Base-by-base conservation (phyloP, 768 basidiomycete genomes). In the Nevesoporus exiguus region DNA sequence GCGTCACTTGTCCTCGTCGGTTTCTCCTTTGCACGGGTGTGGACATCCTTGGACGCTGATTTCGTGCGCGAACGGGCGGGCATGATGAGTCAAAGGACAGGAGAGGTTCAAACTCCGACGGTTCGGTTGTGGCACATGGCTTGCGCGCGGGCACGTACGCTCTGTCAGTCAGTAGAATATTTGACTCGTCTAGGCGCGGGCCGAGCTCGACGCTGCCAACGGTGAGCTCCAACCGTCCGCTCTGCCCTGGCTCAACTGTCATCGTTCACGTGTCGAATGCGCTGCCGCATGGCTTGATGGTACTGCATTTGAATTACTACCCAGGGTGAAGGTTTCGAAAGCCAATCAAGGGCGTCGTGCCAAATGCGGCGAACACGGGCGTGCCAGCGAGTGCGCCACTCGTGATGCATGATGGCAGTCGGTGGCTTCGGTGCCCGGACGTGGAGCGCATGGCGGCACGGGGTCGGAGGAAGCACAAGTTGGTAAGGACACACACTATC, bases 11-110 rank as follows among this genome's bases (percentile, higher is more conserved):
- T 25, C 53, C 37, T 62, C 31, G 55, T 15, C 19, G 21, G 10
- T 34, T 59, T 69, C 49, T 68, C 60, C 15, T 61, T 70, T 19
- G 58, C 3, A 17, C 60, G 59, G 29, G 46, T 25, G 17, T 49
- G 47, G 19, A 50, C 21, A 30, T 57, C 59, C 47, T 58, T 62
- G 42, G 65, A 34, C 43, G 58, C 24, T 14, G 78, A 65, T 64
- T 74, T 76, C 34, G 76, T 73, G 55, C 73, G 76, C 49, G 79
- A 71, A 51, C 79, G 79, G 51, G 76, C 76, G 48, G 73, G 74
- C 79, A 80, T 80, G 53, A 43, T 51, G 54, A 62, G 62, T 62
- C 56, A 62, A 50, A 71, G 59, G 54, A 66, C 58, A 71, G 57
- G 52, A 59, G 41, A 19, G 59, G 54, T 70, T 70, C 14, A 67